Percentiles rank a stretch among this genome's conserved stretches.
phyloP scores from a whole-genome alignment of 148 eudicot species.

The Nepenthes mirabilis region DNA sequence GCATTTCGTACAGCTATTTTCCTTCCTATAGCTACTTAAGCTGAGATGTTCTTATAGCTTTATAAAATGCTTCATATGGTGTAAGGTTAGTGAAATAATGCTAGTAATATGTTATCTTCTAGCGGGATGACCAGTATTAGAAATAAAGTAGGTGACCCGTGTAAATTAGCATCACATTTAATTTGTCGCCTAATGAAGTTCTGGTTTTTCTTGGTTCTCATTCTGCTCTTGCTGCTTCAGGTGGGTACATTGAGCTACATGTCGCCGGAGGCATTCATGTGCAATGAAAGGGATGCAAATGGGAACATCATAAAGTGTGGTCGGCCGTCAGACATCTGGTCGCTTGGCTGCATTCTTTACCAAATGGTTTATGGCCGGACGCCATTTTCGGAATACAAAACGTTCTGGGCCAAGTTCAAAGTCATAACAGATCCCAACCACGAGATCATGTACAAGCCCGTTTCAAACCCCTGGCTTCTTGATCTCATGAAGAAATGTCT shows the following conservation, averaged over 20 bases:
- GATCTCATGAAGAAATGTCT: constrained; percentile 97
- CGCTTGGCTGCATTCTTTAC: constrained; percentile 97
- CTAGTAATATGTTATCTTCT: too few species aligned
- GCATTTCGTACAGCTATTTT: too few species aligned
- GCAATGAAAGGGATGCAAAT: constrained; percentile 78
- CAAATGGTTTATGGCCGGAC: constrained; percentile 98
- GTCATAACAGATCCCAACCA: constrained; percentile 86
- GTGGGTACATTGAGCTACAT: constrained; percentile 91
- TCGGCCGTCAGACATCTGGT: constrained; percentile 96
- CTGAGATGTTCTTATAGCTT: too few species aligned
- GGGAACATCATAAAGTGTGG: constrained; percentile 87
- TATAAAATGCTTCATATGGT: too few species aligned
- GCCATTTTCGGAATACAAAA: constrained; percentile 84
- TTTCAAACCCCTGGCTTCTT: constrained; percentile 83
- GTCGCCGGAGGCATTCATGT: constrained; percentile 98
- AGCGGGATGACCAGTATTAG: too few species aligned
- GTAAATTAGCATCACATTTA: too few species aligned
- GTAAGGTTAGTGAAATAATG: too few species aligned
- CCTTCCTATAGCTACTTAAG: too few species aligned
- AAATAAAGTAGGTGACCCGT: too few species aligned
- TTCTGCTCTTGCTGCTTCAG: constrained; percentile 25
- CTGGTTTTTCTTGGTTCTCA: constrained; percentile 6
- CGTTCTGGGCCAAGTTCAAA: constrained; percentile 96
- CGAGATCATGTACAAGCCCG: constrained; percentile 56
- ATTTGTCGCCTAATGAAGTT: background rate